phyloP scores from a whole-genome alignment of 2,329 filamentous ascomycete species.

The Neoscytalidium dimidiatum region DNA sequence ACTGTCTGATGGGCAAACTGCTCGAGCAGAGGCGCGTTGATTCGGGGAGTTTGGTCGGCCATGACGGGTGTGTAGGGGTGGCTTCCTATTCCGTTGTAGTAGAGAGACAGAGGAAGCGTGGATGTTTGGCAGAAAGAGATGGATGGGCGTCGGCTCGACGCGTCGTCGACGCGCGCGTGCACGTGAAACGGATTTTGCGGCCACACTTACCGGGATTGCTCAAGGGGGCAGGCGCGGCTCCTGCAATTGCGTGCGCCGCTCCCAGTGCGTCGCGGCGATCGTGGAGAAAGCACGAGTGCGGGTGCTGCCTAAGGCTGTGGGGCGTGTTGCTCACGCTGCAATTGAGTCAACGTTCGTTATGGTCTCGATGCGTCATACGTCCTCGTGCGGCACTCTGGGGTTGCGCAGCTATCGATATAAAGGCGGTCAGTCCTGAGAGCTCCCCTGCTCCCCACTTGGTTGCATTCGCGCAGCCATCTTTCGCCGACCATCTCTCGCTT shows the following conservation, averaged over 20 bases:
- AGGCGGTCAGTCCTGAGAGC: constrained; percentile 1
- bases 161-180: background rate
- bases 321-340: background rate
- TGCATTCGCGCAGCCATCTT: background rate
- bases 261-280: background rate
- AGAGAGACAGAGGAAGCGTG: background rate
- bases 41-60: constrained; percentile 76
- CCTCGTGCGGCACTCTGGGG: background rate
- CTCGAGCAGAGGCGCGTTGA: constrained; percentile 78
- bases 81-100: background rate
- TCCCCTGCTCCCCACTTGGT: constrained; percentile 8
- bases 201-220: background rate
- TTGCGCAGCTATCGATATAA: constrained; percentile 9
- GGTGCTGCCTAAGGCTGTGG: background rate
- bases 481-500: background rate
- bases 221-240: background rate
- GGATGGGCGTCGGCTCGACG: constrained; percentile 2
- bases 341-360: constrained; percentile 17
- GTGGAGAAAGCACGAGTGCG: background rate
- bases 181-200: constrained; percentile 1
- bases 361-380: constrained; percentile 1
- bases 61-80: constrained; percentile 46
- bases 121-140: background rate
- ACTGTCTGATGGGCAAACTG: constrained; percentile 72
- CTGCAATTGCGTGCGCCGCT: background rate